These are phyloP conservation scores for Zalerion maritima DNA, from an alignment of 495 filamentous ascomycete genomes.

Conservation along the genomic window DNA sequence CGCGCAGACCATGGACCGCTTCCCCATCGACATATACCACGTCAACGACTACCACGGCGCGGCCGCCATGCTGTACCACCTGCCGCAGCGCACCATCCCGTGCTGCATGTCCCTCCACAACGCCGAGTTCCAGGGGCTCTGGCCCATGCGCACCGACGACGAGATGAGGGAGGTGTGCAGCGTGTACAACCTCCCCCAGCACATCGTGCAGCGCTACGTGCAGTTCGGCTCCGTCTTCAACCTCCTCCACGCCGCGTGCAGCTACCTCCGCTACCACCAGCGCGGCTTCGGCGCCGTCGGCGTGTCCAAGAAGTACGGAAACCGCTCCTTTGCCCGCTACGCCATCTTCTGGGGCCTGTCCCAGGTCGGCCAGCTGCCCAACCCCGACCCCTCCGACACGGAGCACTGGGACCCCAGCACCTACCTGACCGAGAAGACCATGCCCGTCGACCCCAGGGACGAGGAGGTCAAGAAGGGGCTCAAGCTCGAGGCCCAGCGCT, in stretches of 20 bases:
- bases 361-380: conserved; percentile 56
- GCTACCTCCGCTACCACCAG: conserved; percentile 61
- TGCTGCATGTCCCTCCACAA: conserved; percentile 51
- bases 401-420: conserved; percentile 46
- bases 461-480: conserved; percentile 43
- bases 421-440: conserved; percentile 33
- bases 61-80: conserved; percentile 53
- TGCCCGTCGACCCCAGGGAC: conserved; percentile 40
- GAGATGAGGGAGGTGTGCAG: conserved; percentile 55
- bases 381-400: conserved; percentile 63
- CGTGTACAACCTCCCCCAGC: conserved; percentile 47
- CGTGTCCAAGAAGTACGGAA: conserved; percentile 62
- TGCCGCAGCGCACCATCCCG: conserved; percentile 45
- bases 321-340: conserved; percentile 58
- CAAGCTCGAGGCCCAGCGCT: conserved; percentile 58
- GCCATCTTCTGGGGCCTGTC: conserved; percentile 66
- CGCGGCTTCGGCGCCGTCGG: conserved; percentile 63
- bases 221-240: conserved; percentile 61
- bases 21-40: conserved; percentile 59
- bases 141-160: conserved; percentile 56
- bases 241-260: conserved; percentile 56
- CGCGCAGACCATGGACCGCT: conserved; percentile 42
- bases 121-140: conserved; percentile 61
- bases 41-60: conserved; percentile 74
- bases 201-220: conserved; percentile 40